Evolutionary conservation across 768 basidiomycete species (phyloP).

Genomic region (Lentinula lateritia): DNA sequence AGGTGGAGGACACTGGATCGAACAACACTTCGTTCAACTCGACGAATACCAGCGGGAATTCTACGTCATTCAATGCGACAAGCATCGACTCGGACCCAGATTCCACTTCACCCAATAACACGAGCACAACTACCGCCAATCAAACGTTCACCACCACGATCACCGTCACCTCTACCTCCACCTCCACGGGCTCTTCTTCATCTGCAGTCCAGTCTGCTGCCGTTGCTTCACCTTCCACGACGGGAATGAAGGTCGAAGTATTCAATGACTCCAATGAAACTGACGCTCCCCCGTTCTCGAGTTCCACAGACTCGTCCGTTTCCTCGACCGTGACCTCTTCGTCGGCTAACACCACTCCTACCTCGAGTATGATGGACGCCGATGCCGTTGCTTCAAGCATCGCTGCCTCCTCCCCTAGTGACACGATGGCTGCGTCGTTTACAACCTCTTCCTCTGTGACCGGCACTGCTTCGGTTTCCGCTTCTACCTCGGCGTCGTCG

Average conservation of each 20-base stretch:
- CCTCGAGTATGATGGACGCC: neutral
- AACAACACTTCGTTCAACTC: neutral
- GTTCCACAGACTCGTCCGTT: no score
- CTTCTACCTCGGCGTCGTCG: neutral
- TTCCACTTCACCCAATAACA: neutral
- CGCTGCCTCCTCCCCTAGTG: neutral
- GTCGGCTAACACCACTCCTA: neutral
- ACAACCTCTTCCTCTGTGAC: neutral
- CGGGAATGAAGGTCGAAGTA: neutral
- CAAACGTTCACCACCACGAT: neutral
- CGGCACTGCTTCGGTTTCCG: neutral
- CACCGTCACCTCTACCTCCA: neutral
- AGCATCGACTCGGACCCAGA: neutral
- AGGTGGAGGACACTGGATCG: neutral
- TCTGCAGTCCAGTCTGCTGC: neutral
- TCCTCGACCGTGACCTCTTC: neutral
- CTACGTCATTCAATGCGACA: neutral
- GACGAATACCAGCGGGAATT: neutral
- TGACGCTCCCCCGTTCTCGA: neutral
- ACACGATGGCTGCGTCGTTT: neutral
- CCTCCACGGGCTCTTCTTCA: neutral
- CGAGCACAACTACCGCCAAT: neutral
- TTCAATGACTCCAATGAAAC: neutral
- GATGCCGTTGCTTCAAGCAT: slow-evolving; percentile 1
- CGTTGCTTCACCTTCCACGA: neutral